A percentile compares a stretch with the other conserved stretches of the same genome.
phyloP scores from a whole-genome alignment of 192 early-diverging fungal genomes.

The Backusella psychrophila region DNA sequence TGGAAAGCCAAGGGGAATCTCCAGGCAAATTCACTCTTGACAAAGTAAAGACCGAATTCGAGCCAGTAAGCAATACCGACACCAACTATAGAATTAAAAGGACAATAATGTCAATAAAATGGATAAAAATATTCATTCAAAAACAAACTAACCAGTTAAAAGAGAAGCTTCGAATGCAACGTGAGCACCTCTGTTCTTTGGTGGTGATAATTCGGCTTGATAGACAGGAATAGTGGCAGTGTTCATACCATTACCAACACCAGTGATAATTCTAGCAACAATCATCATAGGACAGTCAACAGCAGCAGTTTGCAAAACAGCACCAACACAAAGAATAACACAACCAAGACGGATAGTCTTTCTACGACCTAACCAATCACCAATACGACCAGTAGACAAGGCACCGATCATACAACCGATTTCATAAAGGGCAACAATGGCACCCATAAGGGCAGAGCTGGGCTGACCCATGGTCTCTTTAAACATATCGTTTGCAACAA shows the following conservation, averaged over 20 bases:
- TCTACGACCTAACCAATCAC: constrained; percentile 51
- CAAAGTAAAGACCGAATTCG: constrained; percentile 38
- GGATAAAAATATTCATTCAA: not conserved
- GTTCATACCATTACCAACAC: constrained; percentile 53
- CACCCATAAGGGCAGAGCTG: constrained; percentile 41
- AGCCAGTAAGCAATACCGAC: constrained; percentile 51
- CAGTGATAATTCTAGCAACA: constrained; percentile 50
- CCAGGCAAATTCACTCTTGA: constrained; percentile 49
- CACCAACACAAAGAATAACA: constrained; percentile 49
- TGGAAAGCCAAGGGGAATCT: constrained; percentile 73
- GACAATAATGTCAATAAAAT: not conserved
- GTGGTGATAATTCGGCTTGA: constrained; percentile 51
- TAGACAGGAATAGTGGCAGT: constrained; percentile 56
- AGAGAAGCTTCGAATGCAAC: constrained; percentile 49
- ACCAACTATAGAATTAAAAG: constrained; percentile 33
- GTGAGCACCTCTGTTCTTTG: constrained; percentile 49
- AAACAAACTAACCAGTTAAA: constrained; percentile 16
- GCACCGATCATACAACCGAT: constrained; percentile 32
- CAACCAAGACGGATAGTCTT: constrained; percentile 46
- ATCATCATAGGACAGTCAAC: constrained; percentile 45
- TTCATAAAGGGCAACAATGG: constrained; percentile 41
- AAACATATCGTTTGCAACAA: constrained; percentile 17
- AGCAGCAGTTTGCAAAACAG: constrained; percentile 50
- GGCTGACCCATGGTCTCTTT: constrained; percentile 12
- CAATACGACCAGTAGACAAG: constrained; percentile 39